Percentiles rank a stretch among this genome's conserved stretches.
Conservation (phyloP, 1,284 basidiomycete genomes). For the Cryptococcus sp. region DNA sequence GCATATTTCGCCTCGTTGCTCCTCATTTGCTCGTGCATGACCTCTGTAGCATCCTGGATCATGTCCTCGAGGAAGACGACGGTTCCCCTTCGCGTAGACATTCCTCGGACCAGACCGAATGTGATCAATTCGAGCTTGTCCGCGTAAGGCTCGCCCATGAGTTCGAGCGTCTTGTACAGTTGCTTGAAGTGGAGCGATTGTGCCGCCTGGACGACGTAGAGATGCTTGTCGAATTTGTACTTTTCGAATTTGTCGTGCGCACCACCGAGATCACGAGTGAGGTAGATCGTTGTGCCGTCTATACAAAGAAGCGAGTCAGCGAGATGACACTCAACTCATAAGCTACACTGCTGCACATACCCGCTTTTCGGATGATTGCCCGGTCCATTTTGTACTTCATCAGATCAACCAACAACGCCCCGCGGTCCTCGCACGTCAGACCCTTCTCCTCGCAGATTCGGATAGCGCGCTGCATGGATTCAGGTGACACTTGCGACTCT, state of each 20-base stretch:
- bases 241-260: conserved; percentile 90
- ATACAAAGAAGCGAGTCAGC: conserved; percentile 8
- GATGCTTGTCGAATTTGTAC: conserved; percentile 97
- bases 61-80: conserved; percentile 97
- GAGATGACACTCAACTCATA: background rate
- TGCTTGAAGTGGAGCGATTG: conserved; percentile 92
- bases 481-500: conserved; percentile 82
- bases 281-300: conserved; percentile 97
- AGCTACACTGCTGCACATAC: conserved; percentile 52
- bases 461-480: conserved; percentile 72
- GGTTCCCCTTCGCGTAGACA: conserved; percentile 96
- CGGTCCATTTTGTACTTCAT: conserved; percentile 87
- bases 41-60: conserved; percentile 81
- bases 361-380: conserved; percentile 86
- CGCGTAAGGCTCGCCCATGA: conserved; percentile 90
- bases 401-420: conserved; percentile 78
- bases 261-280: conserved; percentile 96
- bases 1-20: conserved; percentile 93
- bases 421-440: conserved; percentile 65
- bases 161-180: conserved; percentile 90
- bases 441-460: conserved; percentile 56
- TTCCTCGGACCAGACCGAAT: conserved; percentile 89
- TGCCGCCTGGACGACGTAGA: conserved; percentile 92
- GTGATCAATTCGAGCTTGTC: conserved; percentile 82
- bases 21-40: conserved; percentile 97